phyloP scores from a whole-genome alignment of 306 rosid genomes.

The Quercus alba region DNA sequence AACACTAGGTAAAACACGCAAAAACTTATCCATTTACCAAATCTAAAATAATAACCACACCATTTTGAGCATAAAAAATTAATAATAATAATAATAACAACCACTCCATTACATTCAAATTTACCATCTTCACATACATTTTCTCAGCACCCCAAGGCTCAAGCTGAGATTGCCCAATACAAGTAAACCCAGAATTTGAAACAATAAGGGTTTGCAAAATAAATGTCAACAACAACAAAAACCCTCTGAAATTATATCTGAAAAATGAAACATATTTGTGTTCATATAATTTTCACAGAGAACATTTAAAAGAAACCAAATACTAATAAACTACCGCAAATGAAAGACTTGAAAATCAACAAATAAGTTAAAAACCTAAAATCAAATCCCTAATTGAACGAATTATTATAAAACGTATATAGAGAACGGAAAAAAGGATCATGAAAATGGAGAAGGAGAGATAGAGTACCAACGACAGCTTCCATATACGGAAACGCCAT shows the following conservation, averaged over 20 bases:
- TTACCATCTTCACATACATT: background rate
- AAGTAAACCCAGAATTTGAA: background rate
- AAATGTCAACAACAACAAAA: background rate
- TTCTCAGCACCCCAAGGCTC: background rate
- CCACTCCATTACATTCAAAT: background rate
- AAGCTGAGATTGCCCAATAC: background rate
- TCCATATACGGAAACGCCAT: slow-evolving; percentile 96
- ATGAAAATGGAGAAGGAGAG: background rate
- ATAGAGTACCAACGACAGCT: slow-evolving; percentile 79
- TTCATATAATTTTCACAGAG: background rate
- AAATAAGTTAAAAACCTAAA: background rate
- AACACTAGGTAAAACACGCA: background rate
- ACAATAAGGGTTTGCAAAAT: background rate
- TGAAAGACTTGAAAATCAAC: background rate
- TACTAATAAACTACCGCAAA: background rate
- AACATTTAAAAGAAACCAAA: background rate
- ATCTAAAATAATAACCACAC: background rate
- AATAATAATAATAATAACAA: background rate
- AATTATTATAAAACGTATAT: background rate
- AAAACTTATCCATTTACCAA: background rate
- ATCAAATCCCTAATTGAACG: background rate
- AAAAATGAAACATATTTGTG: background rate
- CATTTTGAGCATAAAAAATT: background rate
- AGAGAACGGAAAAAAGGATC: background rate
- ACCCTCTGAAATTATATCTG: background rate